Evolutionary conservation across 1,284 basidiomycete species (phyloP), one percentile per base, ranked within the genome.

Genomic region (Waitea zeae): DNA sequence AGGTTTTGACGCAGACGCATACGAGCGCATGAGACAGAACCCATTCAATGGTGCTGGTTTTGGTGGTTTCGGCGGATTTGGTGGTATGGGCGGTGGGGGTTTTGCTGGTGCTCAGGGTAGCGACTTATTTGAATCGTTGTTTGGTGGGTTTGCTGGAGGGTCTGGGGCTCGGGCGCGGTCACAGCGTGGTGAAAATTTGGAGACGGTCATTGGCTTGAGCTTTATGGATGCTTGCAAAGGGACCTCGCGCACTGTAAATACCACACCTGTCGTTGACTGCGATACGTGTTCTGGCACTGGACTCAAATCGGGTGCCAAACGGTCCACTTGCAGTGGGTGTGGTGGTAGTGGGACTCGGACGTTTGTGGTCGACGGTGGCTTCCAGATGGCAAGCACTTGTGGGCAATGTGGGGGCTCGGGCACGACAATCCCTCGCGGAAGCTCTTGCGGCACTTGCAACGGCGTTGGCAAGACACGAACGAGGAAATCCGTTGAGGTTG

Each of bases 381-480:
- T 98, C 73, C 86, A 92, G 52, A 95, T 99, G 89, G 80, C 90
- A 9, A 86, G 78, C 44, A 92, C 89, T 17, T 99, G 95, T 56
- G 64, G 66, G 35, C 56, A 69, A 17, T 99, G 95, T 56, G 62
- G 70, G 17, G 95, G 95, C n/a, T 63, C 70, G 12, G 95, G 95
- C 12, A 70, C 70, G 22, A 72, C 70, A 3, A 72, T 96, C 19
- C 86, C 89, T 37, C 73, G 73, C 12, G 75, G 70, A 20, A 72
- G 80, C 42, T 70, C 80, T 42, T 99, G 95, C 54, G 65, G 67
- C 18, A 61, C 64, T 32, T 99, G 95, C 54, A 71, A 66, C 24
- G 95, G 95, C 20, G 64, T 88, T 19, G 95, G 95, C 14, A 81
- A 88, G 47, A 77, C 98, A 30, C 77, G 84, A 51, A 65, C 70